These are phyloP conservation scores for Herpetospermum pedunculosum DNA, from an alignment of 306 rosid genomes.

Conservation along the genomic window DNA sequence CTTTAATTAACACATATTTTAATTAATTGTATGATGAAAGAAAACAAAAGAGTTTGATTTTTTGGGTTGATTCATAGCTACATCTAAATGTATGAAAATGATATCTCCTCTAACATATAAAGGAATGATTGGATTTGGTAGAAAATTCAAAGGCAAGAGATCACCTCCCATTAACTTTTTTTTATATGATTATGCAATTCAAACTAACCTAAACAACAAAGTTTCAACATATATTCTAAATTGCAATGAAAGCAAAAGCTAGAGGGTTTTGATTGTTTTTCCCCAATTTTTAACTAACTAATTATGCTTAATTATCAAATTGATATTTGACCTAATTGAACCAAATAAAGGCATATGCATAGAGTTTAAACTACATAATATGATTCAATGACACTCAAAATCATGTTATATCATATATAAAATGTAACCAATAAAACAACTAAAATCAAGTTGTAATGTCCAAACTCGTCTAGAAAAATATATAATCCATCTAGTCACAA, in stretches of 20 bases:
- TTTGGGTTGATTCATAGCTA: neutral
- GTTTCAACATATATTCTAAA: neutral
- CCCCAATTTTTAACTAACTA: neutral
- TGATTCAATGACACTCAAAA: no score
- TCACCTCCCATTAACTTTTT: neutral
- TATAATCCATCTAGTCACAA: no score
- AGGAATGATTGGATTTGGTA: slow-evolving; percentile 1
- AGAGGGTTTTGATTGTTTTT: neutral
- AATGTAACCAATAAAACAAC: neutral
- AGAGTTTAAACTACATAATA: neutral
- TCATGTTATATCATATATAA: no score
- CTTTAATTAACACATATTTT: no score
- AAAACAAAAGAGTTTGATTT: neutral
- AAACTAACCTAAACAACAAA: neutral
- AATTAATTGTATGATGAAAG: neutral
- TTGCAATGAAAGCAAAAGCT: neutral
- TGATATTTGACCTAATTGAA: neutral
- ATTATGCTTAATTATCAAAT: neutral
- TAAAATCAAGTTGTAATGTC: no score
- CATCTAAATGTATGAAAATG: neutral
- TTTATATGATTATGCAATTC: neutral
- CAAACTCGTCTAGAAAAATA: no score
- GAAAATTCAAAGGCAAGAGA: slow-evolving; percentile 9
- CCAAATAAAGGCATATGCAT: neutral
- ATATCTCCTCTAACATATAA: neutral